Evolutionary conservation across 2,329 filamentous ascomycete species (phyloP).

Genomic region (Tolypocladium tropicale): DNA sequence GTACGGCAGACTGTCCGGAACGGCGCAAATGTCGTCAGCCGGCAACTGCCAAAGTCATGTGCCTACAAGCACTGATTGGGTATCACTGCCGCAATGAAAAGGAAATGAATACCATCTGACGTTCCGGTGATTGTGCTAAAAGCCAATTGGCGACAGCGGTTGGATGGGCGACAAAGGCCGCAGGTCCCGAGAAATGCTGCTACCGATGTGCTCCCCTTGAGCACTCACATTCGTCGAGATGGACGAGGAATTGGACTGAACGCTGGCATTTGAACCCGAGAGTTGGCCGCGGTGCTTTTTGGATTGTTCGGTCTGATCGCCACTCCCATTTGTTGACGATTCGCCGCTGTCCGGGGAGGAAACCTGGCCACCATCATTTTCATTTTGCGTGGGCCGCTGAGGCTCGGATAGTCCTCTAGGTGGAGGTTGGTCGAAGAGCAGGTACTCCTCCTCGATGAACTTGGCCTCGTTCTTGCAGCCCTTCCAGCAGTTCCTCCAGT

Average conservation of each 20-base stretch:
- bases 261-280: constrained; percentile 32
- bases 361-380: constrained; percentile 9
- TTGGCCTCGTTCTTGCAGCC: constrained; percentile 85
- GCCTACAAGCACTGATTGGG: not conserved
- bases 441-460: constrained; percentile 62
- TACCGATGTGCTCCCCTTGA: constrained; percentile 24
- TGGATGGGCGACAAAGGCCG: constrained; percentile 55
- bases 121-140: constrained; percentile 22
- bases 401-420: constrained; percentile 36
- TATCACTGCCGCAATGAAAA: constrained; percentile 4
- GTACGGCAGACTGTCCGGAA: not conserved
- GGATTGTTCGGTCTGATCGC: constrained; percentile 13
- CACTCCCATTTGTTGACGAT: constrained; percentile 24
- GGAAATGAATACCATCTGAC: constrained; percentile 1
- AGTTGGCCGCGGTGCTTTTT: constrained; percentile 34
- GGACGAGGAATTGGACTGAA: constrained; percentile 31
- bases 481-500: constrained; percentile 96
- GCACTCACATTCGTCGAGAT: constrained; percentile 36
- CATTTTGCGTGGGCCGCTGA: constrained; percentile 15
- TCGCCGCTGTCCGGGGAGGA: constrained; percentile 60
- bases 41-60: constrained; percentile 2
- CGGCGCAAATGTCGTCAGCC: not conserved
- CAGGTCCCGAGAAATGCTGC: constrained; percentile 28
- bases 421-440: constrained; percentile 46
- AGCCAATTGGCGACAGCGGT: constrained; percentile 52